phyloP scores from a whole-genome alignment of 2,329 filamentous ascomycete species.

The Sordariomycetes sp. region DNA sequence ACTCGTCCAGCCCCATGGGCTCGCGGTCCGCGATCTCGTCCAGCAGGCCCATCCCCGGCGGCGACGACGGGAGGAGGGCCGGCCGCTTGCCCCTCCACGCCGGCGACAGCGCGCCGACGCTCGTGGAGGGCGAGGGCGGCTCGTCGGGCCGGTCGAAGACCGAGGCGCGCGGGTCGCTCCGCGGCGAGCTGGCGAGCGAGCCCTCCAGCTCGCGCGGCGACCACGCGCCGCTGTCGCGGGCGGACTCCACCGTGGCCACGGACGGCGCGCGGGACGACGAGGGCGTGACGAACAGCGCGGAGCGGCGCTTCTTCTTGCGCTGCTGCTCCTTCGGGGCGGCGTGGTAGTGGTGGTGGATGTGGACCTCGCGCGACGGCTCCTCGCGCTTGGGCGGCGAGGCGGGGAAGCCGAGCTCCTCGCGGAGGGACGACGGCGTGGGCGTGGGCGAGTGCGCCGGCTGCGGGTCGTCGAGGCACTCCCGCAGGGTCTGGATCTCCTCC shows the following conservation, averaged over 20 bases:
- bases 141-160: constrained; percentile 58
- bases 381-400: constrained; percentile 14
- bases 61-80: background rate
- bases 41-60: background rate
- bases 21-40: background rate
- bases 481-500: constrained; percentile 79
- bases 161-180: constrained; percentile 60
- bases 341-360: constrained; percentile 94
- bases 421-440: constrained; percentile 42
- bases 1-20: too few relatives aligned
- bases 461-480: constrained; percentile 72
- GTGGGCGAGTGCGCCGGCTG: constrained; percentile 48
- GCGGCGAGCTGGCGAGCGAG: constrained; percentile 73
- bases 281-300: background rate
- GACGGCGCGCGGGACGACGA: background rate
- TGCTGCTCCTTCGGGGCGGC: constrained; percentile 53
- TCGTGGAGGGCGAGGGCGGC: constrained; percentile 68
- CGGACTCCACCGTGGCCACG: background rate
- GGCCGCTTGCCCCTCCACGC: constrained; percentile 13
- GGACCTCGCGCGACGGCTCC: constrained; percentile 59
- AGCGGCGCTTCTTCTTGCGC: constrained; percentile 49
- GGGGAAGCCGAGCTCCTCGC: constrained; percentile 57
- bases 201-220: background rate
- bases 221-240: constrained; percentile 11
- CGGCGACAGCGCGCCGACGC: constrained; percentile 56